Percentiles rank a stretch among this genome's conserved stretches.
Evolutionary conservation across 2,329 filamentous ascomycete species (phyloP).

Genomic region (Purpureocillium lavendulum): DNA sequence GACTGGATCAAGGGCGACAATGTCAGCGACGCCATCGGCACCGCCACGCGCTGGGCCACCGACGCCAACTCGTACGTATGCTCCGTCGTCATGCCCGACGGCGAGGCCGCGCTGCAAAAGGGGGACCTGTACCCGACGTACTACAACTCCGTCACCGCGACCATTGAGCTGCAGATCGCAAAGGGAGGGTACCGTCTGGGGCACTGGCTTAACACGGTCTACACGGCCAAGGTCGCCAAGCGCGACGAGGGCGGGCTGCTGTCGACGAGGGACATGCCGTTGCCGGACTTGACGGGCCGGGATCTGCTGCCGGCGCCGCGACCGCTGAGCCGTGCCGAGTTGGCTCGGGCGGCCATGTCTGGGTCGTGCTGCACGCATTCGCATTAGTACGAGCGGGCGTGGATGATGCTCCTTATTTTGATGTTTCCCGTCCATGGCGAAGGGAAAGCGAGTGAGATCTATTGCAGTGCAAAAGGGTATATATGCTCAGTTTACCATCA

Average conservation of each 20-base stretch:
- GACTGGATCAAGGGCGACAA: constrained; percentile 26
- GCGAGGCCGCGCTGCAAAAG: constrained; percentile 25
- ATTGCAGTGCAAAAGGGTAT: too few relatives aligned
- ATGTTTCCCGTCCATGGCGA: too few relatives aligned
- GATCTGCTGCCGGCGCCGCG: constrained; percentile 15
- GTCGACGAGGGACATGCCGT: neutral
- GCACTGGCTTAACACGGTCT: constrained; percentile 20
- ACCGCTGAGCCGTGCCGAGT: constrained; percentile 16
- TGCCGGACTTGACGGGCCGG: constrained; percentile 13
- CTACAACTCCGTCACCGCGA: constrained; percentile 27
- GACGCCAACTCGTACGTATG: constrained; percentile 35
- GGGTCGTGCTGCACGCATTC: constrained; percentile 9
- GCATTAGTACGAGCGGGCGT: too few relatives aligned
- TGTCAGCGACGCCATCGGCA: constrained; percentile 19
- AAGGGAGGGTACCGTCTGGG: constrained; percentile 31
- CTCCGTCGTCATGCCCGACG: constrained; percentile 30
- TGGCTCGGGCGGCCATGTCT: constrained; percentile 15
- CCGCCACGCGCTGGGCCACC: constrained; percentile 28
- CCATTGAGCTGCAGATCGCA: constrained; percentile 33
- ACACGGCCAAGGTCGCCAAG: constrained; percentile 11
- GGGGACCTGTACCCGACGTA: constrained; percentile 30
- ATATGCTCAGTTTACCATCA: too few relatives aligned
- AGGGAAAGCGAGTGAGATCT: too few relatives aligned
- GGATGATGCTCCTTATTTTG: too few relatives aligned
- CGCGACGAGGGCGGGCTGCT: constrained; percentile 5